Conservation (phyloP, 352 stramenopile genomes). For the Globisporangium yorkense region DNA sequence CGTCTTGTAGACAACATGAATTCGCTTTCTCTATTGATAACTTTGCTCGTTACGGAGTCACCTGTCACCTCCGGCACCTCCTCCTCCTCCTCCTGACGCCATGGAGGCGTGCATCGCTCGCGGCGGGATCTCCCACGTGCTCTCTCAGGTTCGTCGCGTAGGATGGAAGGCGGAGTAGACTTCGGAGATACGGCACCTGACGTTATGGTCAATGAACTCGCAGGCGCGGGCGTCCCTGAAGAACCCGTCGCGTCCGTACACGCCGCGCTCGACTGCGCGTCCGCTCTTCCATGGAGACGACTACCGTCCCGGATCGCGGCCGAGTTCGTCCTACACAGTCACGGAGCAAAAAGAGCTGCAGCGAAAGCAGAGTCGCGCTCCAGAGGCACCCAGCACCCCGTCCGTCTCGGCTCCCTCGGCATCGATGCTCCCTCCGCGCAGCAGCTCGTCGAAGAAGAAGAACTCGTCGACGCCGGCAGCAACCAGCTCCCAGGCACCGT, state of each 20-base stretch:
- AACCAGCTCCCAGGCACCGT: neutral
- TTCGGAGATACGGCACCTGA: neutral
- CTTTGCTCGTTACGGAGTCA: too few relatives aligned
- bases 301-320: conserved; percentile 58
- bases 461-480: neutral
- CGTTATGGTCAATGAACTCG: neutral
- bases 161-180: neutral
- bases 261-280: conserved; percentile 45
- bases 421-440: conserved; percentile 14
- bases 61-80: too few relatives aligned
- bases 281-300: conserved; percentile 74
- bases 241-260: conserved; percentile 77
- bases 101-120: conserved; percentile 78
- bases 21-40: too few relatives aligned
- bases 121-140: conserved; percentile 71
- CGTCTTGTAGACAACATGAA: too few relatives aligned
- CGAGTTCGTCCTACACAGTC: conserved; percentile 58
- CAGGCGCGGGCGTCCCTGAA: conserved; percentile 75
- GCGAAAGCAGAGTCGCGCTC: conserved; percentile 1
- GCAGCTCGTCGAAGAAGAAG: conserved; percentile 5
- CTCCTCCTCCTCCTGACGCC: too few relatives aligned
- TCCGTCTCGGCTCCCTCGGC: conserved; percentile 1
- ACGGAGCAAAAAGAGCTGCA: conserved; percentile 33
- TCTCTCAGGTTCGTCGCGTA: conserved; percentile 42
- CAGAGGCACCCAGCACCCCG: neutral